Base-by-base conservation (phyloP, 1,139 yeast genomes). In the Taphrina pruni region DNA sequence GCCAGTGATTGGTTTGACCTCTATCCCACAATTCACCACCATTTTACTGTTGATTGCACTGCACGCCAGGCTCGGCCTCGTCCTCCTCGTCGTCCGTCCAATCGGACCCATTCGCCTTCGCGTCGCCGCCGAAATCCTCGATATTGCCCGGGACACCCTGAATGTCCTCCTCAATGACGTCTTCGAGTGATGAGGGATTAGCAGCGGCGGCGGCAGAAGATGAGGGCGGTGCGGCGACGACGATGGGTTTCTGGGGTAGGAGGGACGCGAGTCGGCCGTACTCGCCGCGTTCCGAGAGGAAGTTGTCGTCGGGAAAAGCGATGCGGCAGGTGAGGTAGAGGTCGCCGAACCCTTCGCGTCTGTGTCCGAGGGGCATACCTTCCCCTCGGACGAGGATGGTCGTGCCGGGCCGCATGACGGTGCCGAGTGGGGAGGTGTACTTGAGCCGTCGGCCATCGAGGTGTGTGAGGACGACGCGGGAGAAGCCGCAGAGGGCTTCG, bases 401-500 rank as follows among this genome's bases (percentile, higher is more conserved):
- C 72, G 90, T 90, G 17, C 90, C 88, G 0, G 98, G 98, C 73
- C 88, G 84, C 9, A 92, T 76, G 5, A 94, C 97, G 77, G 88
- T 88, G 9, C 83, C 83, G 0, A 78, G 74, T 12, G 84, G 82
- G 5, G 91, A 90, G 0, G 90, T 85, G 3, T 86, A 79, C 45
- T 90, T 78, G 67, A 83, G 82, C 36, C 93, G 78, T 72, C 98
- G 85, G 11, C 90, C 94, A 77, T 94, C 98, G 70, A 93, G 82
- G 74, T 91, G 96, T 72, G 85, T 85, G n/a, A 89, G 80, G 8
- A 92, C 81, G 17, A 68, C 69, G 71, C 86, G 82, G 14, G 89
- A 83, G 75, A 92, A 89, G 2, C 98, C 98, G 73, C 92, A 85
- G 50, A 94, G 81, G 0, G 97, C 87, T 74, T 94, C 98, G 6